Evolutionary conservation across 306 rosid species (phyloP), one percentile per base, ranked within the genome.

Genomic region (Ormosia semicastrata): DNA sequence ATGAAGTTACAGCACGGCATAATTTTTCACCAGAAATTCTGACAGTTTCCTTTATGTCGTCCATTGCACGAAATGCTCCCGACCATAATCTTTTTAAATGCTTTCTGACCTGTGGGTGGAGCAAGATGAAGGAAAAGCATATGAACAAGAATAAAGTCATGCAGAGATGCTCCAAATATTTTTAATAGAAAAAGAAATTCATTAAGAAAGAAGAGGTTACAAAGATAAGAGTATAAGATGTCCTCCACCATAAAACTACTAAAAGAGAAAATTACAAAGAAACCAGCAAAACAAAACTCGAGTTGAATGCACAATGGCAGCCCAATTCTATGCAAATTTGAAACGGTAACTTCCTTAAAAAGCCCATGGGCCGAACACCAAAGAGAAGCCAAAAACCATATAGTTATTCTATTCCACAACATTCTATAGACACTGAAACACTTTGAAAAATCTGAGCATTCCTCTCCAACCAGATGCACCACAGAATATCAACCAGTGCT

Each of bases 21-120:
- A 95, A 80, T 40, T 85, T 95, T 81, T 95, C 99, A 32, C 99
- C 99, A 83, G 99, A 83, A 81, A 69, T 91, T 75, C 99, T 92
- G 62, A 95, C 97, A 39, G 98, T 95, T 89, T 95, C 98, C 73
- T 95, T 95, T 68, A 95, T 93, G 85, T 95, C 99, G 73, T 95
- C 99, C 99, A 95, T 95, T 60, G 93, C 91, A 57, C 97, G 95
- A 84, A 95, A 95, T 79, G 97, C 94, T 67, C 83, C 95, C 9
- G 90, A 85, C 99, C 99, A 95, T 81, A 93, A 73, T 77, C 88
- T 90, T 71, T 84, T 86, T 82, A 95, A 81, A 92, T 95, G 90
- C 88, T 89, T 93, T 57, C 73, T 92, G 34, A 93, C 95, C 99
- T 95, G 86, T 47, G 54, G 40, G 80, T 33, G 39, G 66, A 36